Base-by-base conservation (phyloP, 352 stramenopile species). In the Phytophthora litchii region DNA sequence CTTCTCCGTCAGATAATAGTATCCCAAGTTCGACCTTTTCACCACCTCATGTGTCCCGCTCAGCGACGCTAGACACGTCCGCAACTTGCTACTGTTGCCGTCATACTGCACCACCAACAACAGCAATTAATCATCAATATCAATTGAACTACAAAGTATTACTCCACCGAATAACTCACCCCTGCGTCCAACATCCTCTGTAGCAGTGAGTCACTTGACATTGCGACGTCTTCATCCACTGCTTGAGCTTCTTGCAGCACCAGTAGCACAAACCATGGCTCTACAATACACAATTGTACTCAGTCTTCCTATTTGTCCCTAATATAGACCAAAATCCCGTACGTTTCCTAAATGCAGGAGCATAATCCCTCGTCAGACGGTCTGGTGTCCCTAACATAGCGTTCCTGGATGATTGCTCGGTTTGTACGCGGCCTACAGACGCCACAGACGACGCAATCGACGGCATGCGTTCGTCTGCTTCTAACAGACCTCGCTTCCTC, bases 221-320 rank as follows among this genome's bases (percentile, higher is more conserved):
- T 45, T 2, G 82, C 76, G 4, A 32, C 42, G 2, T 52, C 36
- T 35, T 80, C 71, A 20, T 64, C 55, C 16, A 60, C 66, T 5
- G 86, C 86, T 3, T 56, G 44, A 14, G 61, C 56, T 11, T 78
- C 51, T 27, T 70, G 50, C n/a, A 95, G 67, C 16, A 41, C 79
- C 25, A 85, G 35, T 29, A 95, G 55, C 42, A 92, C 74, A 21
- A 79, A 91, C 86, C 86, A 95, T 23, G 86, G 83, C 58, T 92
- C 86, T 95, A 48, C 10, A 38, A 16, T 0, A 20, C 17, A 34
- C 14, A 38, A 43, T 21, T 49, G 14, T 20, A 31, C 25, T 31
- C 25, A 31, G 8, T 31, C 3, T 31, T 8, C 3, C 20, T 14
- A 45, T 19, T 32, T 40, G 14, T 47, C 34, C 19, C 31, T 34